Evolutionary conservation across 441 rosid genomes (phyloP), one percentile per base, ranked within the genome.

Genomic region (California macrophylla): DNA sequence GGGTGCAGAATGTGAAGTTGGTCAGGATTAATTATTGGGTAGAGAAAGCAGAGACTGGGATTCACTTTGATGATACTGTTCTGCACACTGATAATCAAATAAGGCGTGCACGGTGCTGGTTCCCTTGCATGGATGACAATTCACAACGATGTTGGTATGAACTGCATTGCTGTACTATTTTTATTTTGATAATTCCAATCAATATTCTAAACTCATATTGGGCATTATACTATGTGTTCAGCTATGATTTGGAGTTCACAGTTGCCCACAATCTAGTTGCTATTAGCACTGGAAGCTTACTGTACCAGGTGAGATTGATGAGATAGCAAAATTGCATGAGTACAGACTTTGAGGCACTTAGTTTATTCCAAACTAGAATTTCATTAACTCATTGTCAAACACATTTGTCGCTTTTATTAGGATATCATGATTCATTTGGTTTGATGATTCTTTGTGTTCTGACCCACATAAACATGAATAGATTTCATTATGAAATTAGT

Each of bases 91-190:
- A 91, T 80, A 93, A 88, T 76, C 98, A 94, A 77, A 81, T 94
- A 72, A 80, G 96, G 82, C 96, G 97, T 72, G 96, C 97, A 36
- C 85, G 97, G 32, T 91, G 97, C 75, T 94, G 98, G 98, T 91
- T 94, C 76, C 98, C 97, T 64, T 94, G 97, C 75, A 79, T 90
- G 50, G 97, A 94, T 64, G 92, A 87, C 67, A 85, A 79, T 71
- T 85, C 82, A 67, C 97, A 94, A 82, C 85, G 87, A 52, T 94
- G 96, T 88, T 82, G 98, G 98, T 94, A 86, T 70, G 65, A 54
- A 26, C 3, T 0, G 36, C 69, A 45, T n/a, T 15, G 76, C 70
- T 67, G 45, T 67, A 29, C 20, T 58, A 16, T 20, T 75, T 32
- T 71, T 24, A 3, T 69, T 42, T 64, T 29, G 15, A 20, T n/a